These are phyloP conservation scores for Thozetella sp. DNA, from an alignment of 495 filamentous ascomycete genomes.

Conservation along the genomic window DNA sequence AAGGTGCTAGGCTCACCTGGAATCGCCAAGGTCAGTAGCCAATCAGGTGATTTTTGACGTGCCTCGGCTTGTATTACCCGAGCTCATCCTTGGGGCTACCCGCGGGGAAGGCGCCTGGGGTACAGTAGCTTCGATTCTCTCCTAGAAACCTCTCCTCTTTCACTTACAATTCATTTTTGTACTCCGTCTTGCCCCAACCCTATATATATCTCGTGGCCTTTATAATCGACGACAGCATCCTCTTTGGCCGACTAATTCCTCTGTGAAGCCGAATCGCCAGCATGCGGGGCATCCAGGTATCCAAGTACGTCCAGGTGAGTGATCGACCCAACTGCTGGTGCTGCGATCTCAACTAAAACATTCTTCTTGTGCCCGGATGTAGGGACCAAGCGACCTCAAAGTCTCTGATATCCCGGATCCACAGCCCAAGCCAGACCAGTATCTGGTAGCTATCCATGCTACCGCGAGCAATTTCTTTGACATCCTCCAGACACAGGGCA, in stretches of 20 bases:
- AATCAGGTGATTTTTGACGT: background rate
- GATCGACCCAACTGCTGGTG: background rate
- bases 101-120: slow-evolving; percentile 17
- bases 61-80: too few relatives aligned
- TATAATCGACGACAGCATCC: too few relatives aligned
- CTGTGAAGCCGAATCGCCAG: too few relatives aligned
- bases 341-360: background rate
- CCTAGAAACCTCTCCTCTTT: background rate
- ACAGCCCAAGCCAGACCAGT: slow-evolving; percentile 67
- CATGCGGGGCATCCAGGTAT: slow-evolving; percentile 87
- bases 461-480: slow-evolving; percentile 96
- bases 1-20: slow-evolving; percentile 15
- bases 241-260: too few relatives aligned
- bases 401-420: slow-evolving; percentile 76
- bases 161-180: background rate
- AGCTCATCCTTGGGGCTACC: background rate
- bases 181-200: too few relatives aligned
- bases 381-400: slow-evolving; percentile 80
- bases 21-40: slow-evolving; percentile 14
- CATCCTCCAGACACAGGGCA: slow-evolving; percentile 83
- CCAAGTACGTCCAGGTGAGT: slow-evolving; percentile 74
- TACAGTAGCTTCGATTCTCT: slow-evolving; percentile 7
- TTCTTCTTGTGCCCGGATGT: slow-evolving; percentile 7
- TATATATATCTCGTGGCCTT: too few relatives aligned
- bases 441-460: slow-evolving; percentile 87